Conservation (phyloP, 352 stramenopile species). For the Phytopythium oedochilum region DNA sequence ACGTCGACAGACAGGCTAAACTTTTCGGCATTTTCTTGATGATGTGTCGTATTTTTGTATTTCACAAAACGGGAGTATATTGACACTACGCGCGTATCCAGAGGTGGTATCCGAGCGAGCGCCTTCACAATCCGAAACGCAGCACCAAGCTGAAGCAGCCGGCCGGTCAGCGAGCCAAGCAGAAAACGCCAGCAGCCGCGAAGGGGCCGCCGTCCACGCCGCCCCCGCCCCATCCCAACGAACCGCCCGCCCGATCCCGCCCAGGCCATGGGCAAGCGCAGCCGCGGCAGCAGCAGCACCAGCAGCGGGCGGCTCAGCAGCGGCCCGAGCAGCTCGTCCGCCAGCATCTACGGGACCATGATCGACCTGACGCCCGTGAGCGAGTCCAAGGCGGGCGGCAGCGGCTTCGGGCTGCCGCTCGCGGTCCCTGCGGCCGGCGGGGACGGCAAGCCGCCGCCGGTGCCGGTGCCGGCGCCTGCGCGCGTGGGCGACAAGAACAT, state of each 20-base stretch:
- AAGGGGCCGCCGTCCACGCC: neutral
- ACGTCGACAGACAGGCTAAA: too few relatives aligned
- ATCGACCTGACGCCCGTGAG: slow-evolving; percentile 21
- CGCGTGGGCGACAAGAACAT: slow-evolving; percentile 42
- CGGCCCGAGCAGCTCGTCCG: slow-evolving; percentile 7
- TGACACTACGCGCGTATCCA: too few relatives aligned
- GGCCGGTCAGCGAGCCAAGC: neutral
- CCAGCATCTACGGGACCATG: slow-evolving; percentile 36
- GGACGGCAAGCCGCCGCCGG: neutral
- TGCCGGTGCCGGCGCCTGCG: neutral
- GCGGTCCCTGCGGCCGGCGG: neutral
- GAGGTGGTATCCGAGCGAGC: too few relatives aligned
- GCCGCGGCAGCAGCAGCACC: slow-evolving; percentile 19
- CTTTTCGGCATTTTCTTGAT: too few relatives aligned
- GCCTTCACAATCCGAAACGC: neutral
- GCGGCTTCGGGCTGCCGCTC: slow-evolving; percentile 4
- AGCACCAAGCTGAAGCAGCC: neutral
- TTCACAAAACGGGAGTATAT: neutral
- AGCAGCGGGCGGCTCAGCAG: slow-evolving; percentile 21
- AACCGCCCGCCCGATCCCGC: neutral
- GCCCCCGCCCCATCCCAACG: neutral
- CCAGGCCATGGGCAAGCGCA: slow-evolving; percentile 30
- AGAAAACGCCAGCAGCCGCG: neutral
- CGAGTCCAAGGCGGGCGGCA: slow-evolving; percentile 13
- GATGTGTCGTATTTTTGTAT: too few relatives aligned